Percentiles rank a stretch among this genome's conserved stretches.
Evolutionary conservation across 2,329 filamentous ascomycete species (phyloP).

Genomic region (Phyllachora maydis): DNA sequence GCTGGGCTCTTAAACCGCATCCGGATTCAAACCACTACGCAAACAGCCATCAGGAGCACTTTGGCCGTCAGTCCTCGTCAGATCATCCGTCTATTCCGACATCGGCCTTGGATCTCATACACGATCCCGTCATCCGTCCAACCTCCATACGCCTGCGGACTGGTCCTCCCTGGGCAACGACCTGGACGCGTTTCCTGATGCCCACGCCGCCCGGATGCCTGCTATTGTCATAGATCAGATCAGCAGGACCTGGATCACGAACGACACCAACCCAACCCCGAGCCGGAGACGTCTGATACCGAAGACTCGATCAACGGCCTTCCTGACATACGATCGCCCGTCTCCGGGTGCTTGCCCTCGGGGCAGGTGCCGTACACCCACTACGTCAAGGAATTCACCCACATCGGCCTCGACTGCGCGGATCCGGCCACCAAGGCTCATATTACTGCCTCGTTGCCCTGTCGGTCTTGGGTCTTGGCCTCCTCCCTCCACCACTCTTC

Average conservation of each 20-base stretch:
- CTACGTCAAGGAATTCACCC: too few relatives aligned
- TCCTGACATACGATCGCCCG: conserved; percentile 19
- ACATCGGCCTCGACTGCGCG: conserved; percentile 3
- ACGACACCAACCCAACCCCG: conserved; percentile 16
- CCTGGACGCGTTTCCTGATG: too few relatives aligned
- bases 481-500: conserved; percentile 10
- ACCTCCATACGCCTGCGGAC: conserved; percentile 5
- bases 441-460: too few relatives aligned
- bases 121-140: conserved; percentile 4
- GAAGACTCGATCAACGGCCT: conserved; percentile 12
- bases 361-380: conserved; percentile 12
- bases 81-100: too few relatives aligned
- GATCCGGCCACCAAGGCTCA: too few relatives aligned
- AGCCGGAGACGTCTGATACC: conserved; percentile 18
- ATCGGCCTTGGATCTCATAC: too few relatives aligned
- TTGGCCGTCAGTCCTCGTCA: too few relatives aligned
- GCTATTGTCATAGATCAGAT: conserved; percentile 29
- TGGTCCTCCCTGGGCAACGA: too few relatives aligned
- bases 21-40: too few relatives aligned
- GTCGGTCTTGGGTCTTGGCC: too few relatives aligned
- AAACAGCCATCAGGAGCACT: too few relatives aligned
- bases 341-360: conserved; percentile 14
- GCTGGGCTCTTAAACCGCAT: too few relatives aligned
- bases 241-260: conserved; percentile 25
- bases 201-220: conserved; percentile 31